phyloP scores from a whole-genome alignment of 306 rosid species.

The Betula pendula region DNA sequence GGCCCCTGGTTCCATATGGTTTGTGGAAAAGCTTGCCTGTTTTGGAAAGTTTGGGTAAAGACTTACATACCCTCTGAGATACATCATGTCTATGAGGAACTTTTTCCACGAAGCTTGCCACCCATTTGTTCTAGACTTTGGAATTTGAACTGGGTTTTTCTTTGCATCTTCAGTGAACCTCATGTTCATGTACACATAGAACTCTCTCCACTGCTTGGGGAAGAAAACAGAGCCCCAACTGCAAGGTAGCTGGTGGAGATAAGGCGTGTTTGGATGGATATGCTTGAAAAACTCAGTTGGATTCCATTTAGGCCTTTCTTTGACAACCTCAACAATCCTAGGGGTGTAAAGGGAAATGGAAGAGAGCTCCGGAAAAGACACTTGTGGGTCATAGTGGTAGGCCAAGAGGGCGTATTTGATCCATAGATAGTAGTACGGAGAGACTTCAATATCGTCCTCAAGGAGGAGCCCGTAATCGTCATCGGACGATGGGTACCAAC shows the following conservation, averaged over 20 bases:
- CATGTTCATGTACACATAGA: slow-evolving; percentile 92
- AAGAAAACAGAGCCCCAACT: slow-evolving; percentile 98
- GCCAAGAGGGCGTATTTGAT: slow-evolving; percentile 87
- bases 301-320: slow-evolving; percentile 94
- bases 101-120: slow-evolving; percentile 99
- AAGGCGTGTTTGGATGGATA: slow-evolving; percentile 86
- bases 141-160: slow-evolving; percentile 87
- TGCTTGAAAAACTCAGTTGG: slow-evolving; percentile 73
- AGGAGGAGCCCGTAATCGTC: slow-evolving; percentile 85
- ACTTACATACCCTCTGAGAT: slow-evolving; percentile 87
- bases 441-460: slow-evolving; percentile 93
- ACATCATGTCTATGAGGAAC: slow-evolving; percentile 98
- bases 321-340: slow-evolving; percentile 82
- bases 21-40: slow-evolving; percentile 91
- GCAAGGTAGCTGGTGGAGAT: slow-evolving; percentile 91
- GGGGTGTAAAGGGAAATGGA: slow-evolving; percentile 97
- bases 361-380: slow-evolving; percentile 79
- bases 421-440: slow-evolving; percentile 94
- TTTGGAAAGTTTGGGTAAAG: slow-evolving; percentile 91
- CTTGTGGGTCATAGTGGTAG: slow-evolving; percentile 88
- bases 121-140: slow-evolving; percentile 88
- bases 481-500: slow-evolving; percentile 93
- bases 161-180: slow-evolving; percentile 87
- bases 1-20: slow-evolving; percentile 99
- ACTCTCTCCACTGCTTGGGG: slow-evolving; percentile 98